phyloP scores from a whole-genome alignment of 495 filamentous ascomycete genomes.

The Talaromyces nanjingensis region DNA sequence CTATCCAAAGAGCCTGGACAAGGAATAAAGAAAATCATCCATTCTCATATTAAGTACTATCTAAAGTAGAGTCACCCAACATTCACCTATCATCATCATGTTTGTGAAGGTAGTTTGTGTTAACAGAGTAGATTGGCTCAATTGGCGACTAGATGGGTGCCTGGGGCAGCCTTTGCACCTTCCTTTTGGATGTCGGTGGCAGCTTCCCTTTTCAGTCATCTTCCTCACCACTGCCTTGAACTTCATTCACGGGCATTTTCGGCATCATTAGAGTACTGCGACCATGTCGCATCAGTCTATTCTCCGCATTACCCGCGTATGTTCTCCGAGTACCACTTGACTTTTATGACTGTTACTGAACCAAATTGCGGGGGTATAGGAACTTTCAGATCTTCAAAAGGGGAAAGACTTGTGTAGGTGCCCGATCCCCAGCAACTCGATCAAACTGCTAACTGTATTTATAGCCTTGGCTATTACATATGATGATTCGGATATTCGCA shows the following conservation, averaged over 20 bases:
- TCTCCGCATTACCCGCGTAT: constrained; percentile 76
- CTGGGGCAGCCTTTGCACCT: neutral
- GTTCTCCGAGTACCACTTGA: constrained; percentile 10
- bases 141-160: neutral
- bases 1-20: too few species aligned
- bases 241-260: neutral
- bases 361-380: constrained; percentile 41
- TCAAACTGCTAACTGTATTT: neutral
- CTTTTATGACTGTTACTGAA: neutral
- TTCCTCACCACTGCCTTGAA: neutral
- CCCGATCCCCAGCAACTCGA: neutral
- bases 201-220: neutral
- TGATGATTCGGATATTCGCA: constrained; percentile 77
- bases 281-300: constrained; percentile 79
- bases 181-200: neutral
- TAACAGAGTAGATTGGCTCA: neutral
- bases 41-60: too few species aligned
- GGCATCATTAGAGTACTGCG: neutral
- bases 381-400: constrained; percentile 76
- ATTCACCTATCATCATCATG: neutral
- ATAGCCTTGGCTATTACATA: constrained; percentile 80
- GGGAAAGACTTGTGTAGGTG: constrained; percentile 71
- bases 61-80: too few species aligned
- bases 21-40: too few species aligned
- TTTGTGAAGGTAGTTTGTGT: neutral